phyloP scores from a whole-genome alignment of 768 basidiomycete genomes.

The Suillus variegatus region DNA sequence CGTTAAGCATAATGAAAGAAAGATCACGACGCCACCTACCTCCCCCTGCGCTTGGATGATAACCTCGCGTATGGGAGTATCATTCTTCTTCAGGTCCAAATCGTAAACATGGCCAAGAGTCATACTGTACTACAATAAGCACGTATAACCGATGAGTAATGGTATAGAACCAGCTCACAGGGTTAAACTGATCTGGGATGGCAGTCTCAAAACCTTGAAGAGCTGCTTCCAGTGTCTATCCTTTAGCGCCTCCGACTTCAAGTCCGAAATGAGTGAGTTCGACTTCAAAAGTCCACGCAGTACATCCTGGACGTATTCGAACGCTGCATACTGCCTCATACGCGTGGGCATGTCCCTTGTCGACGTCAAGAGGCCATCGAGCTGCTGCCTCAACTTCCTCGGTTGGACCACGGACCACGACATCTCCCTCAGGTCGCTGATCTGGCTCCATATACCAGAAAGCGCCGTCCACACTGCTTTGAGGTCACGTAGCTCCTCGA shows the following conservation, averaged over 20 bases:
- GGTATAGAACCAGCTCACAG: slow-evolving; percentile 49
- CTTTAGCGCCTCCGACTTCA: slow-evolving; percentile 96
- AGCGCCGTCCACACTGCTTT: slow-evolving; percentile 99
- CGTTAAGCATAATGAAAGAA: slow-evolving; percentile 12
- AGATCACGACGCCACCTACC: slow-evolving; percentile 40
- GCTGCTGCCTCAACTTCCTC: slow-evolving; percentile 90
- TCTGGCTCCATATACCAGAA: slow-evolving; percentile 95
- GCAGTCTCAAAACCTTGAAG: slow-evolving; percentile 82
- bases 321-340: slow-evolving; percentile 99
- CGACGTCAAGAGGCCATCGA: slow-evolving; percentile 88
- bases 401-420: slow-evolving; percentile 93
- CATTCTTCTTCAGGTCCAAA: slow-evolving; percentile 93
- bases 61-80: slow-evolving; percentile 87
- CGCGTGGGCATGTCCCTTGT: slow-evolving; percentile 99
- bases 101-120: slow-evolving; percentile 97
- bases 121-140: slow-evolving; percentile 57
- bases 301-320: slow-evolving; percentile 95
- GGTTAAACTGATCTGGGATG: slow-evolving; percentile 73
- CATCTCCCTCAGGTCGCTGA: slow-evolving; percentile 84
- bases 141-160: slow-evolving; percentile 2
- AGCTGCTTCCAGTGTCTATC: slow-evolving; percentile 98
- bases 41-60: slow-evolving; percentile 98
- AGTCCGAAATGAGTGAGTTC: slow-evolving; percentile 86
- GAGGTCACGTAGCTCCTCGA: slow-evolving; percentile 93
- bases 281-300: slow-evolving; percentile 85